Evolutionary conservation across 2,329 filamentous ascomycete species (phyloP).

Genomic region (Elsinoe perseae): DNA sequence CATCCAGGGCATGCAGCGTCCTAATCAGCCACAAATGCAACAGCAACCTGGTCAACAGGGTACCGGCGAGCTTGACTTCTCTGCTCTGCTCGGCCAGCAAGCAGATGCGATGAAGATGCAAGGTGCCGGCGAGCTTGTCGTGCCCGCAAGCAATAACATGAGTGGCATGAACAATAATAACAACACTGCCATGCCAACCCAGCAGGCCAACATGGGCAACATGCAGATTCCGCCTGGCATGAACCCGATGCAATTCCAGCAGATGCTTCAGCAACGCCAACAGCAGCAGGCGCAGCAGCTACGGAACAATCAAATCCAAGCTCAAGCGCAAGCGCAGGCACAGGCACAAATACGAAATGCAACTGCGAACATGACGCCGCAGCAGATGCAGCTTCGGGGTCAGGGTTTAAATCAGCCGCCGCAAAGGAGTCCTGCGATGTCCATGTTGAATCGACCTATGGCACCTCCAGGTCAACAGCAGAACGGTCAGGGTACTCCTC

Average conservation of each 20-base stretch:
- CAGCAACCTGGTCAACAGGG: slow-evolving; percentile 28
- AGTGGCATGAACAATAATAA: slow-evolving; percentile 23
- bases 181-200: slow-evolving; percentile 1
- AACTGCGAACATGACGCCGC: slow-evolving; percentile 38
- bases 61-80: slow-evolving; percentile 39
- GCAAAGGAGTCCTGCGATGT: slow-evolving; percentile 41
- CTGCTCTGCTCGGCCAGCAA: slow-evolving; percentile 53
- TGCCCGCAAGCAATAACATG: slow-evolving; percentile 52
- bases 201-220: slow-evolving; percentile 18
- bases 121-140: slow-evolving; percentile 55
- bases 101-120: slow-evolving; percentile 54
- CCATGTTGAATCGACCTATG: slow-evolving; percentile 43
- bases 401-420: slow-evolving; percentile 37
- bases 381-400: slow-evolving; percentile 38
- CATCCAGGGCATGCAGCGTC: slow-evolving; percentile 24
- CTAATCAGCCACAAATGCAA: slow-evolving; percentile 33
- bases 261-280: slow-evolving; percentile 33
- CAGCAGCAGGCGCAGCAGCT: slow-evolving; percentile 33
- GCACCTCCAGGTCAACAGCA: slow-evolving; percentile 37
- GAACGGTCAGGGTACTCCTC: slow-evolving; percentile 27
- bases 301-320: slow-evolving; percentile 32
- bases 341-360: slow-evolving; percentile 32
- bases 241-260: slow-evolving; percentile 30
- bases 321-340: slow-evolving; percentile 31
- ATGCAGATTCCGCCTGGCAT: slow-evolving; percentile 17